Evolutionary conservation across 1,284 basidiomycete genomes (phyloP).

Genomic region (Ganoderma resinaceum): DNA sequence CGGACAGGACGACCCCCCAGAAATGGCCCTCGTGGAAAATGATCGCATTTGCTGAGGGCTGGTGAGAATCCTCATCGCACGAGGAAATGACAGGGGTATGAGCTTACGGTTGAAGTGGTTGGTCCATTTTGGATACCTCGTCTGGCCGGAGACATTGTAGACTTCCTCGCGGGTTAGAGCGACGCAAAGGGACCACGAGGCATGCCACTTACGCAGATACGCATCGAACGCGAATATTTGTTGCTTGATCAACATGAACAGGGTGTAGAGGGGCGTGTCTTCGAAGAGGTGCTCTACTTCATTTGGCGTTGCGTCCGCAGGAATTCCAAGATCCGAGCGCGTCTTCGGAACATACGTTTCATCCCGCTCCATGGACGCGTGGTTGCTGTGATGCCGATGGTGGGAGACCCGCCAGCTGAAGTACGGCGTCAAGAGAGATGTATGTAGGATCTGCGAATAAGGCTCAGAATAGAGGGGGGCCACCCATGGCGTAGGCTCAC

Average conservation of each 20-base stretch:
- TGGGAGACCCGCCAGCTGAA: conserved; percentile 48
- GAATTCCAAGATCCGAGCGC: conserved; percentile 54
- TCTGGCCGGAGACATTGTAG: conserved; percentile 68
- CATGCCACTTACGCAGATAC: conserved; percentile 59
- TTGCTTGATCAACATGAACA: conserved; percentile 56
- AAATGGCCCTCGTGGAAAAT: conserved; percentile 59
- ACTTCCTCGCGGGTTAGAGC: conserved; percentile 38
- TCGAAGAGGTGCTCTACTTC: conserved; percentile 62
- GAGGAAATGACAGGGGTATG: not conserved
- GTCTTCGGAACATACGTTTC: conserved; percentile 67
- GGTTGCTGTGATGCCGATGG: conserved; percentile 44
- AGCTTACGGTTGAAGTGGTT: conserved; percentile 63
- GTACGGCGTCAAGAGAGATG: conserved; percentile 43
- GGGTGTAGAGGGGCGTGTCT: conserved; percentile 63
- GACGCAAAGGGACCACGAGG: not conserved
- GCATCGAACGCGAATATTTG: conserved; percentile 80
- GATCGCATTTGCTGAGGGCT: conserved; percentile 52
- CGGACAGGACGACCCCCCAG: conserved; percentile 58
- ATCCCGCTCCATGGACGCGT: conserved; percentile 56
- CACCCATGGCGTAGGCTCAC: not conserved
- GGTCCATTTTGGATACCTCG: conserved; percentile 69
- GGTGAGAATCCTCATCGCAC: not conserved
- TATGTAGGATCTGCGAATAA: conserved; percentile 40
- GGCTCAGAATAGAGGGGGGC: too few species aligned
- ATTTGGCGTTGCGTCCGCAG: conserved; percentile 43